Evolutionary conservation across 2,329 filamentous ascomycete genomes (phyloP).

Genomic region (Fusarium secorum): DNA sequence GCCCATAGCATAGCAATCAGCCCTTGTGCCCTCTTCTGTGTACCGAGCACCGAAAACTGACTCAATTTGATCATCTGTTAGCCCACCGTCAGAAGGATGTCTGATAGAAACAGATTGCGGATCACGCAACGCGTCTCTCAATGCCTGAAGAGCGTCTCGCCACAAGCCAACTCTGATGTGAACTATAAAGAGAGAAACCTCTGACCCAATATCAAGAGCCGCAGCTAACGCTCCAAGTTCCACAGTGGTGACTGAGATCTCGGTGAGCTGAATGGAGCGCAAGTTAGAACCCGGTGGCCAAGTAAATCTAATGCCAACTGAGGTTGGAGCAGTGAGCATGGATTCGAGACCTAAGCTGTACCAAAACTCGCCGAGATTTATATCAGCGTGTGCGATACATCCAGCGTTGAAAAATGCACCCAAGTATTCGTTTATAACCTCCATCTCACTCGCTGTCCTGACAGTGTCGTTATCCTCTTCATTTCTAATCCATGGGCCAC

Average conservation of each 20-base stretch:
- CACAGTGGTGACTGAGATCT: rapidly evolving
- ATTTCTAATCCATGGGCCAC: not conserved
- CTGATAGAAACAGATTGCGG: not conserved
- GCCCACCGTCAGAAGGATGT: not conserved
- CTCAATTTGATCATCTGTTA: rapidly evolving
- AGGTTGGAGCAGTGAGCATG: not conserved
- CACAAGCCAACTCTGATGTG: not conserved
- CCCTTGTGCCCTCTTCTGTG: not conserved
- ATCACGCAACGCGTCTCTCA: not conserved
- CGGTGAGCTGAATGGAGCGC: not conserved
- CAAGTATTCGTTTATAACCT: not conserved
- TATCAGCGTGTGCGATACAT: not conserved
- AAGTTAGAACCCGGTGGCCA: rapidly evolving
- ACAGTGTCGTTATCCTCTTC: rapidly evolving
- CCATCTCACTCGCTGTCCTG: not conserved
- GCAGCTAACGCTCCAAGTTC: not conserved
- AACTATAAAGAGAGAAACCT: not conserved
- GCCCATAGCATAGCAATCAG: not conserved
- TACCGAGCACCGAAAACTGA: not conserved
- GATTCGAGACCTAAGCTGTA: not conserved
- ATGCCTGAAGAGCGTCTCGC: not conserved
- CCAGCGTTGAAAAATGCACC: not conserved
- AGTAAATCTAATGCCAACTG: not conserved
- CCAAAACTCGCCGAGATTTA: not conserved
- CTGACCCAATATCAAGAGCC: rapidly evolving